Evolutionary conservation across 768 basidiomycete genomes (phyloP).

Genomic region (Boletellus sp.): DNA sequence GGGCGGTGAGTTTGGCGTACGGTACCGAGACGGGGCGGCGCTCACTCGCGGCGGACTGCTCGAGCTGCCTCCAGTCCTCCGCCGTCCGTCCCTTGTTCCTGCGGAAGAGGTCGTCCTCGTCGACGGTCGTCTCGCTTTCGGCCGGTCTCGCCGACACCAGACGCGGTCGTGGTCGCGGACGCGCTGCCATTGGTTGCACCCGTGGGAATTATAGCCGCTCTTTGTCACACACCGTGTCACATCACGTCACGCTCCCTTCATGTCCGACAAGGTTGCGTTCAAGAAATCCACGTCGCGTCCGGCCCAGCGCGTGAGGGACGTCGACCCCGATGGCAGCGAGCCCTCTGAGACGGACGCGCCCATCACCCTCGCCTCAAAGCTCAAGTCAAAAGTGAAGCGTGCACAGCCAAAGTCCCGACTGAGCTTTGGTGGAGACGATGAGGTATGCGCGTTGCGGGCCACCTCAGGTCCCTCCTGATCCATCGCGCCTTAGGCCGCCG

Average conservation of each 20-base stretch:
- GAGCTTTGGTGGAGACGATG: slow-evolving; percentile 73
- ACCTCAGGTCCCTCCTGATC: slow-evolving; percentile 17
- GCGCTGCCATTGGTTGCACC: slow-evolving; percentile 27
- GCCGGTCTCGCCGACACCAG: slow-evolving; percentile 31
- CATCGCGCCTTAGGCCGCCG: slow-evolving; percentile 45
- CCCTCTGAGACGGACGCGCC: slow-evolving; percentile 40
- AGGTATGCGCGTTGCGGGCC: slow-evolving; percentile 42
- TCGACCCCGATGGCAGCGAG: slow-evolving; percentile 29
- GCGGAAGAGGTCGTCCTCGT: slow-evolving; percentile 70
- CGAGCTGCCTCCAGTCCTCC: slow-evolving; percentile 57
- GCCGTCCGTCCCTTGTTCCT: slow-evolving; percentile 57
- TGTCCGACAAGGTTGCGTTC: slow-evolving; percentile 36
- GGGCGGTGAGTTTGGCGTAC: slow-evolving; percentile 3
- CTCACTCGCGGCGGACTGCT: slow-evolving; percentile 55
- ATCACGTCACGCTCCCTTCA: slow-evolving; percentile 16
- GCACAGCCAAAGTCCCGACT: slow-evolving; percentile 62
- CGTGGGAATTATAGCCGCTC: slow-evolving; percentile 26
- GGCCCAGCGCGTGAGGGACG: slow-evolving; percentile 39
- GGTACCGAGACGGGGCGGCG: neutral
- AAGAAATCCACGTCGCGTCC: slow-evolving; percentile 41
- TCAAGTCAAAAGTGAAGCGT: slow-evolving; percentile 71
- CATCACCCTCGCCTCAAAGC: slow-evolving; percentile 55
- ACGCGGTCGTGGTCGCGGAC: slow-evolving; percentile 52
- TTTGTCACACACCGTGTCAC: slow-evolving; percentile 23
- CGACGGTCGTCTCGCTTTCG: slow-evolving; percentile 29